Evolutionary conservation across 768 basidiomycete genomes (phyloP), one percentile per base, ranked within the genome.

Genomic region (Lanmaoa pseudosensibilis): DNA sequence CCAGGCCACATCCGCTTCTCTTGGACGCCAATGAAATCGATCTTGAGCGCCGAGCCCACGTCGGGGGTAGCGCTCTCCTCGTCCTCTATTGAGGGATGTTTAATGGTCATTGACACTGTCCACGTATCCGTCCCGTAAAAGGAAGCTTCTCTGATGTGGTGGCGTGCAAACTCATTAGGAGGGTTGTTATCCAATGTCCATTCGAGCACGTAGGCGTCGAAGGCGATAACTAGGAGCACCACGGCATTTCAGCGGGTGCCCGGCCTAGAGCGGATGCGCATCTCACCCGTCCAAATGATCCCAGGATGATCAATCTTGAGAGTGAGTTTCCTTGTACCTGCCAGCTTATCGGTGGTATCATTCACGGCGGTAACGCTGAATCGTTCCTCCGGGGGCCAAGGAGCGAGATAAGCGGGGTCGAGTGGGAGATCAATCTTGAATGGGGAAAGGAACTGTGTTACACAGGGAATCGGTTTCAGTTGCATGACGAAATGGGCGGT

Each of bases 61-160:
- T 19, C 41, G 50, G n/a, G 34, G 6, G 39, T 33, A 13, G 30
- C 13, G 32, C 38, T 40, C 15, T 50, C 58, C 46, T 44, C 4
- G 7, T 18, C 33, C 30, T 34, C 4, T 8, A 54, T 49, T 0
- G 65, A 43, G 7, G 79, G 76, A 13, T 86, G 70, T 66, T 86
- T 83, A 52, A 93, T 71, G 32, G 86, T 82, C 57, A 98, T 76
- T 59, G 91, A 82, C 40, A 97, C 74, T 0, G 80, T 75, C 83
- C 91, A 95, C 0, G 78, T 77, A 54, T 91, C 83, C 11, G 80
- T 80, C 2, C 87, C 88, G 62, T 92, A 92, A 70, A 90, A 92
- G 3, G 94, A 93, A 0, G 84, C 92, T 69, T 95, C 92, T 68
- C 94, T 97, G 74, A 98, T 83, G 63, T 94, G 91, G 66, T 98